phyloP scores from a whole-genome alignment of 371 early-diverging fungal species.

The Blakeslea trispora region DNA sequence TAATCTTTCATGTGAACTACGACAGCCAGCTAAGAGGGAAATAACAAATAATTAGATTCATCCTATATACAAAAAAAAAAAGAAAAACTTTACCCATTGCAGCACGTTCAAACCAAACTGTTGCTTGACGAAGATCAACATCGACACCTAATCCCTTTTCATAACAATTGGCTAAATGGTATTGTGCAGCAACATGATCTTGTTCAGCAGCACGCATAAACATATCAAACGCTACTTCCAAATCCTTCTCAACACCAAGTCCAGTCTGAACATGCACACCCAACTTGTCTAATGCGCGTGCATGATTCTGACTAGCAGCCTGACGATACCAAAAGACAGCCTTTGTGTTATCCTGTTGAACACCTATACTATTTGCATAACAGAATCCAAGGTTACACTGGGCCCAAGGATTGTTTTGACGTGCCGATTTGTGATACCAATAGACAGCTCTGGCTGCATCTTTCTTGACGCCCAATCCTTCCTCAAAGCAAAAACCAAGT shows the following conservation, averaged over 20 bases:
- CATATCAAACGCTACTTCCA: slow-evolving; percentile 56
- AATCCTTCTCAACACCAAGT: slow-evolving; percentile 65
- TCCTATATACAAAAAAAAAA: slow-evolving; percentile 2
- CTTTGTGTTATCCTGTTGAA: slow-evolving; percentile 52
- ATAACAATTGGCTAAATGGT: slow-evolving; percentile 65
- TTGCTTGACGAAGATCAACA: slow-evolving; percentile 61
- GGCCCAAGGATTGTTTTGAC: slow-evolving; percentile 84
- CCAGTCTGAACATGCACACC: slow-evolving; percentile 83
- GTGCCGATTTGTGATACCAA: slow-evolving; percentile 82
- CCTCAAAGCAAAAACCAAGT: slow-evolving; percentile 83
- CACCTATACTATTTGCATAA: slow-evolving; percentile 85
- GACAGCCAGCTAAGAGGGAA: slow-evolving; percentile 45
- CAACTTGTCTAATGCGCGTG: slow-evolving; percentile 79
- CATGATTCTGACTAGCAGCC: slow-evolving; percentile 70
- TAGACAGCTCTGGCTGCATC: slow-evolving; percentile 72
- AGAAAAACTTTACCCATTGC: slow-evolving; percentile 40
- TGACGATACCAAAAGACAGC: slow-evolving; percentile 76
- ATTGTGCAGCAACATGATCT: slow-evolving; percentile 65
- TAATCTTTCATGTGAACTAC: slow-evolving; percentile 58
- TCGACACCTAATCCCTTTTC: slow-evolving; percentile 71
- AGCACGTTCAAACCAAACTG: slow-evolving; percentile 75
- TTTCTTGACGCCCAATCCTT: slow-evolving; percentile 70
- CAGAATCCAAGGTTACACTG: slow-evolving; percentile 87
- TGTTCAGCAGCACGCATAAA: slow-evolving; percentile 66
- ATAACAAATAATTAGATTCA: neutral